phyloP scores from a whole-genome alignment of 306 rosid genomes.

The Myrica gale region DNA sequence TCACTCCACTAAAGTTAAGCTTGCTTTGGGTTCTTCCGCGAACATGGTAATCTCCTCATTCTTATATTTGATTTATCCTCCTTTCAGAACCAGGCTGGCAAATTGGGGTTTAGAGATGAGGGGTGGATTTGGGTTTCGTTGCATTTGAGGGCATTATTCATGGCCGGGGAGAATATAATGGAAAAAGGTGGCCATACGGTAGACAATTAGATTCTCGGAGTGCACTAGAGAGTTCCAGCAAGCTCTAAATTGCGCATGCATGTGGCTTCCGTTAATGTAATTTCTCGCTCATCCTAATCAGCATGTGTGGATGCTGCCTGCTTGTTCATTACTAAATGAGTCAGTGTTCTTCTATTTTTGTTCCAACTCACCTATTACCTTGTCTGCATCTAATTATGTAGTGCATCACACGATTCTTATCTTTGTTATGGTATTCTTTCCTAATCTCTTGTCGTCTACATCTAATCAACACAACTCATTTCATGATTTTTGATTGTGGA shows the following conservation, averaged over 20 bases:
- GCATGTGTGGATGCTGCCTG: background rate
- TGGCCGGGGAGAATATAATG: background rate
- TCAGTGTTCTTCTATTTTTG: background rate
- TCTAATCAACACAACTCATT: background rate
- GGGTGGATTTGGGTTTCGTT: background rate
- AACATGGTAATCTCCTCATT: background rate
- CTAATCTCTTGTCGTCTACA: background rate
- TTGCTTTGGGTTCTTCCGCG: background rate
- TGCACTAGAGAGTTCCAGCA: background rate
- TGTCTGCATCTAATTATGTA: too few relatives aligned
- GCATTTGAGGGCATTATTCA: background rate
- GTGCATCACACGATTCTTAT: too few relatives aligned
- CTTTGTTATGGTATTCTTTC: background rate
- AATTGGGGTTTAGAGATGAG: background rate
- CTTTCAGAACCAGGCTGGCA: background rate
- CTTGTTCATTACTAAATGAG: background rate
- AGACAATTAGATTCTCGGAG: background rate
- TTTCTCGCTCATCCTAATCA: background rate
- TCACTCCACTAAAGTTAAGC: background rate
- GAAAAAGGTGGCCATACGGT: background rate
- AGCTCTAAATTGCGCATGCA: background rate
- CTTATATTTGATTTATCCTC: background rate
- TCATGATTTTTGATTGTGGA: background rate
- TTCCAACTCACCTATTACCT: background rate
- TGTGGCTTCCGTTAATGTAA: background rate